These are phyloP conservation scores for Phytopythium montanum DNA, from an alignment of 352 stramenopile species.

Conservation along the genomic window DNA sequence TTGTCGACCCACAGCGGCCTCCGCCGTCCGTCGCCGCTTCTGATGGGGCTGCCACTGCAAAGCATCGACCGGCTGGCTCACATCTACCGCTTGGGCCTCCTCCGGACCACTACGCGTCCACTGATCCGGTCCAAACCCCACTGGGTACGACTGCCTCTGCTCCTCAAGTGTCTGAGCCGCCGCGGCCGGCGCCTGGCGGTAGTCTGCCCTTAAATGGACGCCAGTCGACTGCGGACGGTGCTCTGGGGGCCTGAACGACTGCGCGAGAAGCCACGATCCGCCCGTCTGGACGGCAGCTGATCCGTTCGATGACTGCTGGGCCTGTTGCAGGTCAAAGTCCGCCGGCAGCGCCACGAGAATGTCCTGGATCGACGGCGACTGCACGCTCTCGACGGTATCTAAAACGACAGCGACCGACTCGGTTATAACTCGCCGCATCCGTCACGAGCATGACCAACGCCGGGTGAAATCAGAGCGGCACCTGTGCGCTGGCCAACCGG, in stretches of 20 bases:
- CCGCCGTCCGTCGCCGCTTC: background rate
- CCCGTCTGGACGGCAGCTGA: background rate
- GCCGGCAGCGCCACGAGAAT: slow-evolving; percentile 9
- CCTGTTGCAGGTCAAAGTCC: background rate
- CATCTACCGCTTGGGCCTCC: background rate
- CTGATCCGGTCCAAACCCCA: background rate
- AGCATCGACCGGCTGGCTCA: background rate
- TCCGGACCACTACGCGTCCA: background rate
- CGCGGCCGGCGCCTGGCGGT: background rate
- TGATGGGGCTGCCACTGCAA: background rate
- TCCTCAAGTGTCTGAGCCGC: background rate
- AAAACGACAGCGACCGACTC: background rate
- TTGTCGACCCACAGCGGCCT: background rate
- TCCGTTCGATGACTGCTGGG: background rate
- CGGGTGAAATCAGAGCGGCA: background rate
- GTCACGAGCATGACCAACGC: background rate
- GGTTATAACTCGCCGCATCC: background rate
- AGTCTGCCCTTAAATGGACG: background rate
- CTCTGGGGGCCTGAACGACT: background rate
- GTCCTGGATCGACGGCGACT: slow-evolving; percentile 11
- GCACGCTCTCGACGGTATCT: background rate
- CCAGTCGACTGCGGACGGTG: background rate
- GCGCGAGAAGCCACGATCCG: background rate
- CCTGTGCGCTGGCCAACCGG: background rate
- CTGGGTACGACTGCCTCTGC: background rate